phyloP scores from a whole-genome alignment of 202 grass and related monocot species.

The Eragrostis tef region DNA sequence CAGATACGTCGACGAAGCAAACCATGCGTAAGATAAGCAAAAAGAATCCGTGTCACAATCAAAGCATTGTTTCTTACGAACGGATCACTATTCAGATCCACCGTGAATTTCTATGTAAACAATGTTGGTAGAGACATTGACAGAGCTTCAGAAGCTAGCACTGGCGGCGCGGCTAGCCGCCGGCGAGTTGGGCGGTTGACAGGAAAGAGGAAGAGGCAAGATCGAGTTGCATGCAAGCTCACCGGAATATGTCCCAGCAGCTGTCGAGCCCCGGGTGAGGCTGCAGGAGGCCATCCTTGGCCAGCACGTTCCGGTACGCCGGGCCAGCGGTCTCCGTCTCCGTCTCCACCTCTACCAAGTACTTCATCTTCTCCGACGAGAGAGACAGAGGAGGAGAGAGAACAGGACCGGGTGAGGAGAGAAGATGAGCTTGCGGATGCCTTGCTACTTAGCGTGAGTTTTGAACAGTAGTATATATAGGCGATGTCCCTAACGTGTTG shows the following conservation, averaged over 20 bases:
- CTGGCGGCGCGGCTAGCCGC: background rate
- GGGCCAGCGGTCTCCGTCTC: slow-evolving; percentile 66
- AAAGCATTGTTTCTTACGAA: too few species aligned
- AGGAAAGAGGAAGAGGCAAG: too few species aligned
- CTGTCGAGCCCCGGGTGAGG: slow-evolving; percentile 47
- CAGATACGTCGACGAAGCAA: background rate
- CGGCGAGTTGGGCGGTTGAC: background rate
- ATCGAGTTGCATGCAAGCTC: background rate
- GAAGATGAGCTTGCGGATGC: too few species aligned
- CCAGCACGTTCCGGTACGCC: slow-evolving; percentile 66
- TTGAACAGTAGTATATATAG: too few species aligned
- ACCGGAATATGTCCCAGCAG: slow-evolving; percentile 97
- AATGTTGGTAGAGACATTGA: too few species aligned
- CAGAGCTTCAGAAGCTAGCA: too few species aligned
- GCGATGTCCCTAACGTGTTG: too few species aligned
- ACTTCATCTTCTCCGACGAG: slow-evolving; percentile 56
- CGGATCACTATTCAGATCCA: too few species aligned
- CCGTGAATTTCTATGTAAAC: too few species aligned
- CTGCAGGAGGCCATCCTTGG: slow-evolving; percentile 68
- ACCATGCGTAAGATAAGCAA: background rate
- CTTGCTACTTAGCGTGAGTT: too few species aligned
- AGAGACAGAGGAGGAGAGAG: too few species aligned
- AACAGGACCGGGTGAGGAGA: too few species aligned
- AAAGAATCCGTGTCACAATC: background rate
- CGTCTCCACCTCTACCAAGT: slow-evolving; percentile 67